phyloP scores from a whole-genome alignment of 768 basidiomycete species.

The Sarcomyxa edulis region DNA sequence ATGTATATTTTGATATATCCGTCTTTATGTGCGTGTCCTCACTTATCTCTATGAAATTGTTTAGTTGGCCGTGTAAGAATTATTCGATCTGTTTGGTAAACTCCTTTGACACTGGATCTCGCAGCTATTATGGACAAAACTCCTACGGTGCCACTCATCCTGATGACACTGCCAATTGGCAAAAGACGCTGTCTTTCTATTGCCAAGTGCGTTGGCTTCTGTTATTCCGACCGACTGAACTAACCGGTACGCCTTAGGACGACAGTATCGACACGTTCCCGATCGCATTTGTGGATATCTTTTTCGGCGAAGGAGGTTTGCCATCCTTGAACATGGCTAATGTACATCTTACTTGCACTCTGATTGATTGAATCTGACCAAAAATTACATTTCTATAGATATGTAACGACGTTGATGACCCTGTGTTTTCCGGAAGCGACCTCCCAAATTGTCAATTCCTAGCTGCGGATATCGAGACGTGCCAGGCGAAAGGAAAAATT shows the following conservation, averaged over 20 bases:
- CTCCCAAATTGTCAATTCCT: slow-evolving; percentile 55
- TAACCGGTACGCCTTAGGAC: slow-evolving; percentile 33
- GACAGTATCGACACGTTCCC: slow-evolving; percentile 54
- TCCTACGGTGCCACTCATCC: slow-evolving; percentile 49
- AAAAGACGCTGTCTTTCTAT: slow-evolving; percentile 44
- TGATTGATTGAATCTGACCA: not conserved
- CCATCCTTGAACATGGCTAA: slow-evolving; percentile 61
- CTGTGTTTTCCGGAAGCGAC: slow-evolving; percentile 49
- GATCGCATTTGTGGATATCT: slow-evolving; percentile 55
- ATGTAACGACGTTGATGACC: slow-evolving; percentile 37
- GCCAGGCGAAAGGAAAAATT: slow-evolving; percentile 52
- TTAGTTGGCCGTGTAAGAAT: slow-evolving; percentile 4
- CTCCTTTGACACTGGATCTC: not conserved
- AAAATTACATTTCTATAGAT: slow-evolving; percentile 26
- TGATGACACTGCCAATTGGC: slow-evolving; percentile 39
- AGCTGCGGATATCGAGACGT: slow-evolving; percentile 49
- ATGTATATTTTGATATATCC: slow-evolving; percentile 10
- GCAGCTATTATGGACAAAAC: slow-evolving; percentile 56
- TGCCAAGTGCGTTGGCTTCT: slow-evolving; percentile 35
- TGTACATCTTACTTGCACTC: slow-evolving; percentile 21
- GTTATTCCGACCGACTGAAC: slow-evolving; percentile 15
- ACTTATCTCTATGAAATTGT: not conserved
- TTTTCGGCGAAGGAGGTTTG: slow-evolving; percentile 51
- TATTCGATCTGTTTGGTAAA: not conserved
- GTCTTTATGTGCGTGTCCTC: not conserved